phyloP scores from a whole-genome alignment of 768 basidiomycete species.

The Xanthoconium purpureum region DNA sequence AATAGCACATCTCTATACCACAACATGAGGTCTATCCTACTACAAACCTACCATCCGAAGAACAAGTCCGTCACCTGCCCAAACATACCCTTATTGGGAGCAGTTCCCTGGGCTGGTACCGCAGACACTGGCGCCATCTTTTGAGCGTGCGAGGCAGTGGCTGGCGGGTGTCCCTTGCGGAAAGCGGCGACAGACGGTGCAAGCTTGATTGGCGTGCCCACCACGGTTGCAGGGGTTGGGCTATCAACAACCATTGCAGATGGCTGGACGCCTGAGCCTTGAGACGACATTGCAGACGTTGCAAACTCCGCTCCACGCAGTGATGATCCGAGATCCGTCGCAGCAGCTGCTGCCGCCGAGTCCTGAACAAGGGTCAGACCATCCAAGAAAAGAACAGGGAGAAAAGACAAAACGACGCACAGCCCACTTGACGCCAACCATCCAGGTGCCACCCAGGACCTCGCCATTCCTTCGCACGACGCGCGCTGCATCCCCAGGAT shows the following conservation, averaged over 20 bases:
- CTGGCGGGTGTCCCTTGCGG: slow-evolving; percentile 42
- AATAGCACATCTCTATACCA: neutral
- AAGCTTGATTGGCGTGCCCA: slow-evolving; percentile 70
- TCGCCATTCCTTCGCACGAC: slow-evolving; percentile 85
- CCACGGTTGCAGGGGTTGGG: slow-evolving; percentile 39
- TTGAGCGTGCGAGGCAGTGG: slow-evolving; percentile 22
- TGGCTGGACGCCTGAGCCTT: slow-evolving; percentile 16
- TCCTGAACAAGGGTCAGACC: slow-evolving; percentile 43
- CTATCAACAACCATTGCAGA: slow-evolving; percentile 50
- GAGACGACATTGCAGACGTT: slow-evolving; percentile 4
- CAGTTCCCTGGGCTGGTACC: slow-evolving; percentile 23
- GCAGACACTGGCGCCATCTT: slow-evolving; percentile 13
- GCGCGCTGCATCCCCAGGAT: slow-evolving; percentile 70
- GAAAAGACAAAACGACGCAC: slow-evolving; percentile 43
- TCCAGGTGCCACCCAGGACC: slow-evolving; percentile 67
- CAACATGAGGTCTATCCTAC: neutral
- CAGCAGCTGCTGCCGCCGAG: slow-evolving; percentile 41
- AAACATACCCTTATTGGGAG: slow-evolving; percentile 55
- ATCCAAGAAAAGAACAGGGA: neutral
- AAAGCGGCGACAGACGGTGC: slow-evolving; percentile 75
- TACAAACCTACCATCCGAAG: slow-evolving; percentile 65
- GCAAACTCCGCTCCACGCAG: slow-evolving; percentile 21
- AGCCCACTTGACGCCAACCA: slow-evolving; percentile 86
- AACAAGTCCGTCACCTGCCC: slow-evolving; percentile 79
- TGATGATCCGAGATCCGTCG: slow-evolving; percentile 45